A percentile compares a stretch with the other conserved stretches of the same genome.
Conservation (phyloP, 371 early-diverging fungal species). For the Mycotypha africana region DNA sequence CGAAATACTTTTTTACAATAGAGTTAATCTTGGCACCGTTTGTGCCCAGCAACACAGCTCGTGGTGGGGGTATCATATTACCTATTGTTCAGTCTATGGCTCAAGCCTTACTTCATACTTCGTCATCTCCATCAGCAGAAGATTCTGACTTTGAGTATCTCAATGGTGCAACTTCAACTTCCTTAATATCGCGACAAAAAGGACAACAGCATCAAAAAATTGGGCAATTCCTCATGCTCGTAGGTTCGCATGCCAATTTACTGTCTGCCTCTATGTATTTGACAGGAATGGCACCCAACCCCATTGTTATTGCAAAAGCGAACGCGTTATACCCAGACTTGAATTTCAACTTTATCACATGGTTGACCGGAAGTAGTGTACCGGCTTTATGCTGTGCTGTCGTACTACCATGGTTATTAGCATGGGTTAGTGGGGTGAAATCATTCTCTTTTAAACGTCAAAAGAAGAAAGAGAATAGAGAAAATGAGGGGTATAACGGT, state of each 20-base stretch:
- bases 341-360: conserved; percentile 53
- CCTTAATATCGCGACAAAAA: no score
- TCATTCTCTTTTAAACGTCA: conserved; percentile 13
- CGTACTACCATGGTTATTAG: conserved; percentile 35
- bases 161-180: no score
- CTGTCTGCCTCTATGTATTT: conserved; percentile 61
- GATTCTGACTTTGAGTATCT: no score
- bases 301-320: conserved; percentile 54
- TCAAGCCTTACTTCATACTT: conserved; percentile 41
- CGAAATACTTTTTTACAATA: no score
- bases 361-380: conserved; percentile 54
- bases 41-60: conserved; percentile 71
- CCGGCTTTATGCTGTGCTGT: conserved; percentile 42
- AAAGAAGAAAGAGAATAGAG: conserved; percentile 10
- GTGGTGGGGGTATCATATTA: conserved; percentile 67
- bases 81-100: conserved; percentile 66
- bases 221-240: conserved; percentile 49
- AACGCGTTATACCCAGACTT: conserved; percentile 42
- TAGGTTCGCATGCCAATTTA: conserved; percentile 58
- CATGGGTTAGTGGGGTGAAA: conserved; percentile 30
- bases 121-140: conserved; percentile 37
- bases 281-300: conserved; percentile 69
- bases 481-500: no score
- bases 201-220: conserved; percentile 22
- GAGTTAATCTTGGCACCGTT: conserved; percentile 64